Percentiles rank a stretch among this genome's conserved stretches.
phyloP scores from a whole-genome alignment of 1,139 yeast species.

The Debaryomyces singareniensis region DNA sequence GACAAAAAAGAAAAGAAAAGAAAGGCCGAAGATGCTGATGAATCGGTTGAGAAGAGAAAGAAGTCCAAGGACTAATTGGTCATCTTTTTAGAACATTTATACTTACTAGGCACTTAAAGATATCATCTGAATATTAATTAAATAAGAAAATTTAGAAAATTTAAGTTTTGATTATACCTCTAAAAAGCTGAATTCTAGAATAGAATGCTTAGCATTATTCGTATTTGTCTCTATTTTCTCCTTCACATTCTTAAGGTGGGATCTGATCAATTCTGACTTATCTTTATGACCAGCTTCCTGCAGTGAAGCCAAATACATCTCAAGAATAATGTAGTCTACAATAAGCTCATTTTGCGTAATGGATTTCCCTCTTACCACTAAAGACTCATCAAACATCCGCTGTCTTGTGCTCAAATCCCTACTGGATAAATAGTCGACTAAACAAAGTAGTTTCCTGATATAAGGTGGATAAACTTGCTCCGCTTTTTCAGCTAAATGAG shows the following conservation, averaged over 20 bases:
- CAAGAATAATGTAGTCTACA: conserved; percentile 16
- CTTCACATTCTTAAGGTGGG: conserved; percentile 12
- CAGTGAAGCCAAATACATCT: conserved; percentile 12
- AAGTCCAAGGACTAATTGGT: conserved; percentile 26
- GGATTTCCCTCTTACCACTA: conserved; percentile 9
- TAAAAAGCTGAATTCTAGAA: not conserved
- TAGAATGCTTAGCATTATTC: not conserved
- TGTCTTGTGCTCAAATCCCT: not conserved
- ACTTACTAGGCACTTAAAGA: too few relatives aligned
- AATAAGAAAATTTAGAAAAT: too few relatives aligned
- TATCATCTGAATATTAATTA: too few relatives aligned
- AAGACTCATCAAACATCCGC: conserved; percentile 9
- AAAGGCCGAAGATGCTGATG: conserved; percentile 56
- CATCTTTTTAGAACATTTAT: too few relatives aligned
- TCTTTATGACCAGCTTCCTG: conserved; percentile 16
- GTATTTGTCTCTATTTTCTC: not conserved
- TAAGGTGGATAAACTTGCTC: not conserved
- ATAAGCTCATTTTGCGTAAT: conserved; percentile 16
- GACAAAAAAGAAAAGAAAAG: conserved; percentile 52
- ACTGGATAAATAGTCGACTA: not conserved
- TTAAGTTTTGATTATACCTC: too few relatives aligned
- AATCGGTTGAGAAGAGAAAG: conserved; percentile 38
- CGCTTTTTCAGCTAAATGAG: not conserved
- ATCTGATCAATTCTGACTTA: conserved; percentile 16
- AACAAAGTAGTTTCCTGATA: not conserved